Evolutionary conservation across 1,284 basidiomycete genomes (phyloP).

Genomic region (Pseudozyma hubeiensis): DNA sequence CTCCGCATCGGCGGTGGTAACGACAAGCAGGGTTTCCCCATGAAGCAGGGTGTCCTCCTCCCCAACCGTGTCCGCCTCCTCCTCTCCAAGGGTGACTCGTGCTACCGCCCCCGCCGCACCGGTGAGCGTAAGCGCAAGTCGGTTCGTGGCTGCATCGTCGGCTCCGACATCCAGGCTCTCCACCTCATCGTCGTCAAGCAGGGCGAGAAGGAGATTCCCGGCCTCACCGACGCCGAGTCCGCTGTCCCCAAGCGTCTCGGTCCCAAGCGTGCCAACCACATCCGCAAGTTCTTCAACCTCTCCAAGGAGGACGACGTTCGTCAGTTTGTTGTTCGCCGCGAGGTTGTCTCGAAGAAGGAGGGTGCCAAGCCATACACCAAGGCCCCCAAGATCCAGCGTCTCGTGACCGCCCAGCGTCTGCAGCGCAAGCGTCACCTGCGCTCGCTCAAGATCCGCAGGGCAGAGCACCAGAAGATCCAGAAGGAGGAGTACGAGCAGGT

Average conservation of each 20-base stretch:
- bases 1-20: slow-evolving; percentile 97
- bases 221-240: slow-evolving; percentile 81
- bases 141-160: slow-evolving; percentile 94
- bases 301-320: slow-evolving; percentile 97
- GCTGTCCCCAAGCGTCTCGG: slow-evolving; percentile 95
- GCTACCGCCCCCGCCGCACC: slow-evolving; percentile 90
- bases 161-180: slow-evolving; percentile 93
- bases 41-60: slow-evolving; percentile 99
- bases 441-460: slow-evolving; percentile 87
- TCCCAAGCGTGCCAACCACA: slow-evolving; percentile 79
- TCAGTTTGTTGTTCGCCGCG: slow-evolving; percentile 86
- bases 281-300: slow-evolving; percentile 97
- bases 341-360: slow-evolving; percentile 93
- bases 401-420: slow-evolving; percentile 90
- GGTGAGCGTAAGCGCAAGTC: slow-evolving; percentile 99
- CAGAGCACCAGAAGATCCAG: slow-evolving; percentile 93
- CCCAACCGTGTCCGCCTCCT: slow-evolving; percentile 94
- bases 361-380: slow-evolving; percentile 96
- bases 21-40: slow-evolving; percentile 87
- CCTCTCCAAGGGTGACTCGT: slow-evolving; percentile 94
- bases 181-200: slow-evolving; percentile 96
- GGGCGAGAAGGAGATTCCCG: slow-evolving; percentile 90
- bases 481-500: slow-evolving; percentile 82
- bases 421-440: slow-evolving; percentile 95
- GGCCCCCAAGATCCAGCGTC: slow-evolving; percentile 80